These are phyloP conservation scores for Mytilinidion resinicola DNA, from an alignment of 495 filamentous ascomycete genomes.

Conservation along the genomic window DNA sequence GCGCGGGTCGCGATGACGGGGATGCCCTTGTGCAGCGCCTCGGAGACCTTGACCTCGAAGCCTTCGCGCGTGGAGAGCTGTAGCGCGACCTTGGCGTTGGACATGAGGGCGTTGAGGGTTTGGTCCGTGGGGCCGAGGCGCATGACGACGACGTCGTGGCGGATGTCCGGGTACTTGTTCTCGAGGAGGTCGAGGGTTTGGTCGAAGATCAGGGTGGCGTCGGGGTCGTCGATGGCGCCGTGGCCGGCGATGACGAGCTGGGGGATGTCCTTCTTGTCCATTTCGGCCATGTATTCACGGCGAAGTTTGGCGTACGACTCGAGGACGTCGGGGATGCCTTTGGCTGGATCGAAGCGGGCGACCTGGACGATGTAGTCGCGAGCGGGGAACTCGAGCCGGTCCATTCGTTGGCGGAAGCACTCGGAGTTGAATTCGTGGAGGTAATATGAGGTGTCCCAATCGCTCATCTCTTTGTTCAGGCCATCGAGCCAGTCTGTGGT, in stretches of 20 bases:
- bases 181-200: constrained; percentile 61
- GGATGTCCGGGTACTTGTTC: constrained; percentile 44
- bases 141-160: constrained; percentile 64
- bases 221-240: constrained; percentile 80
- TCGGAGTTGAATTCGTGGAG: constrained; percentile 64
- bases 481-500: constrained; percentile 90
- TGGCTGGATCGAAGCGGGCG: constrained; percentile 80
- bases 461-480: constrained; percentile 69
- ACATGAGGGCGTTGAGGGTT: constrained; percentile 72
- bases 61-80: constrained; percentile 81
- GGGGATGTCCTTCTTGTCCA: constrained; percentile 47
- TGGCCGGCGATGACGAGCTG: constrained; percentile 76
- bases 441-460: constrained; percentile 72
- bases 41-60: constrained; percentile 86
- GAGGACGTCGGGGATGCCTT: constrained; percentile 76
- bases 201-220: constrained; percentile 68
- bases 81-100: constrained; percentile 63
- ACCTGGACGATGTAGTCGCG: constrained; percentile 78
- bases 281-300: constrained; percentile 45
- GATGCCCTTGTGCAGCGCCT: constrained; percentile 78
- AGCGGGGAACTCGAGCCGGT: constrained; percentile 59
- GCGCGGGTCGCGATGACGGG: constrained; percentile 74
- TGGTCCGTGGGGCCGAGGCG: constrained; percentile 74
- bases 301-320: constrained; percentile 72
- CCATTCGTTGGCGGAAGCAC: constrained; percentile 52